These are phyloP conservation scores for Nakaseomyces delphensis DNA, from an alignment of 1,139 yeast genomes.

Conservation along the genomic window DNA sequence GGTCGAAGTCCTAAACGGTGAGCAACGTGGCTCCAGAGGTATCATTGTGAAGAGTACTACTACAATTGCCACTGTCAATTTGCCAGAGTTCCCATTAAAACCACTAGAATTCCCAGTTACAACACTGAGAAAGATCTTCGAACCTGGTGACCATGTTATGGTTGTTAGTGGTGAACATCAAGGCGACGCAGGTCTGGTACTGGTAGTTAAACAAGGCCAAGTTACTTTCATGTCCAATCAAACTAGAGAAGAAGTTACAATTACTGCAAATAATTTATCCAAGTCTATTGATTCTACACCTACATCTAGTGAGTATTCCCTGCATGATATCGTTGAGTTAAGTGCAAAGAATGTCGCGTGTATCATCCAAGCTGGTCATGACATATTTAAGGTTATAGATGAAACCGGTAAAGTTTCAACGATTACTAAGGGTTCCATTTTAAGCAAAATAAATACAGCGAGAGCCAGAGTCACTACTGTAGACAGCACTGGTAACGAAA, in stretches of 20 bases:
- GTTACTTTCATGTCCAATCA: constrained; percentile 87
- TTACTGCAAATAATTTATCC: constrained; percentile 79
- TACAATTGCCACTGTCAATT: constrained; percentile 36
- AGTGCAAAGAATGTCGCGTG: constrained; percentile 85
- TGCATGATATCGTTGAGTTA: constrained; percentile 84
- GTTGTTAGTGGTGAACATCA: constrained; percentile 85
- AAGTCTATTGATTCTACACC: constrained; percentile 69
- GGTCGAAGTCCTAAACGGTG: constrained; percentile 87
- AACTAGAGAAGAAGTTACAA: constrained; percentile 78
- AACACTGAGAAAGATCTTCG: constrained; percentile 76
- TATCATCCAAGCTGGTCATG: constrained; percentile 82
- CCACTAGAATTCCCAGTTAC: constrained; percentile 66
- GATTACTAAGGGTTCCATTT: constrained; percentile 70
- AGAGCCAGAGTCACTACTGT: constrained; percentile 77
- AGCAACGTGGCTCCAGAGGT: constrained; percentile 85
- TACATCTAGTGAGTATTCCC: constrained; percentile 64
- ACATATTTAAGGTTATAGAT: constrained; percentile 69
- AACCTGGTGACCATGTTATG: constrained; percentile 91
- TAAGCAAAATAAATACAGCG: constrained; percentile 56
- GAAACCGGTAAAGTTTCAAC: constrained; percentile 72
- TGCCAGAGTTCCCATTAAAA: constrained; percentile 39
- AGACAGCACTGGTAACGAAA: constrained; percentile 75
- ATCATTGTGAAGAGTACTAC: constrained; percentile 50
- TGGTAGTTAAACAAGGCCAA: constrained; percentile 69
- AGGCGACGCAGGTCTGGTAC: constrained; percentile 93